phyloP scores from a whole-genome alignment of 768 basidiomycete species.

The Boletus insuetus region DNA sequence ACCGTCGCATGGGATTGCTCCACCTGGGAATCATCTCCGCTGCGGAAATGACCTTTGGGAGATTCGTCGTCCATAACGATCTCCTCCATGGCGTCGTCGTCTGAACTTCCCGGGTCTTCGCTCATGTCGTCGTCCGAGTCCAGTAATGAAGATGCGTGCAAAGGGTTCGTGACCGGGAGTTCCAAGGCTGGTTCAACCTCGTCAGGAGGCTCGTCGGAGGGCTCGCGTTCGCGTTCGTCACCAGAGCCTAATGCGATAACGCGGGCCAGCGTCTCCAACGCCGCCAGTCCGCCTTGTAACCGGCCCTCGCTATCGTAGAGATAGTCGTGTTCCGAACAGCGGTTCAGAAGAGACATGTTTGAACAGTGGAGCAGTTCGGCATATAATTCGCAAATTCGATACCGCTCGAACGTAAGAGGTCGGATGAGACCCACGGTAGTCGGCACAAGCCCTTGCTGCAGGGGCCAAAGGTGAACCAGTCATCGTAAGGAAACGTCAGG shows the following conservation, averaged over 20 bases:
- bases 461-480: slow-evolving; percentile 8
- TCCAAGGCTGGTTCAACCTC: slow-evolving; percentile 65
- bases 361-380: slow-evolving; percentile 97
- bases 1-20: slow-evolving; percentile 32
- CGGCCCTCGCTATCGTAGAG: slow-evolving; percentile 83
- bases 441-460: slow-evolving; percentile 61
- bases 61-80: slow-evolving; percentile 73
- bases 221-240: slow-evolving; percentile 51
- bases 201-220: slow-evolving; percentile 53
- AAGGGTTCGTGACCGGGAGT: slow-evolving; percentile 59
- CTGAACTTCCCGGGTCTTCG: slow-evolving; percentile 67
- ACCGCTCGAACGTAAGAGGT: slow-evolving; percentile 92
- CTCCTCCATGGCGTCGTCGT: slow-evolving; percentile 81
- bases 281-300: slow-evolving; percentile 80
- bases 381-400: slow-evolving; percentile 93
- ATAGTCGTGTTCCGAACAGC: slow-evolving; percentile 60
- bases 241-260: slow-evolving; percentile 70
- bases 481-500: neutral
- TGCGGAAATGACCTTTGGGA: slow-evolving; percentile 28
- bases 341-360: slow-evolving; percentile 95
- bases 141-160: slow-evolving; percentile 47
- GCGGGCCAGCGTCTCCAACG: slow-evolving; percentile 82
- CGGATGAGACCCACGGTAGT: slow-evolving; percentile 73
- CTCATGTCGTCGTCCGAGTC: slow-evolving; percentile 83
- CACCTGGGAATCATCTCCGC: slow-evolving; percentile 29